These are phyloP conservation scores for Rhodotorula sp. DNA, from an alignment of 1,284 basidiomycete genomes.

Conservation along the genomic window DNA sequence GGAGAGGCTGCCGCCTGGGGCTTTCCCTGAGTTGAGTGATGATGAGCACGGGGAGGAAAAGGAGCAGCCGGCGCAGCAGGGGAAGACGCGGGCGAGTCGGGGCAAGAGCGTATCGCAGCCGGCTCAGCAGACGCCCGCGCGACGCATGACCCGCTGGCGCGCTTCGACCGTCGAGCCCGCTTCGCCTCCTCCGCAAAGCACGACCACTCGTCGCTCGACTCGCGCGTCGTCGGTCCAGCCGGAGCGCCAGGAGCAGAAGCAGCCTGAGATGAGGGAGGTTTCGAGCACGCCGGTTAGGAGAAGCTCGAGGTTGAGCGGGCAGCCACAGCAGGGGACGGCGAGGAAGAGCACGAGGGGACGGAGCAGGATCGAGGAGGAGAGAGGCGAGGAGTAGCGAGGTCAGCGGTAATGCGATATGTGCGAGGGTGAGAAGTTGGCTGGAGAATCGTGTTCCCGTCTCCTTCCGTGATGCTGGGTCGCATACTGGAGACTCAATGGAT, in stretches of 20 bases:
- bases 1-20: slow-evolving; percentile 21
- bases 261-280: neutral
- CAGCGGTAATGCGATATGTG: no score
- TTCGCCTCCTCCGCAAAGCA: neutral
- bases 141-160: neutral
- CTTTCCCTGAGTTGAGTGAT: slow-evolving; percentile 24
- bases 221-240: slow-evolving; percentile 8
- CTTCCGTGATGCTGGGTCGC: no score
- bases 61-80: neutral
- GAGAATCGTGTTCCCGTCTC: no score
- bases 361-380: slow-evolving; percentile 16
- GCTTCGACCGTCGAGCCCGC: slow-evolving; percentile 1
- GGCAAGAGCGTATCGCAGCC: neutral
- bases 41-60: slow-evolving; percentile 10
- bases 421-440: no score
- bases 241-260: neutral
- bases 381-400: neutral
- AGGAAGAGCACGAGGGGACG: slow-evolving; percentile 1
- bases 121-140: neutral
- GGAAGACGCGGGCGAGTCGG: neutral
- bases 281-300: slow-evolving; percentile 10
- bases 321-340: neutral
- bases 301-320: slow-evolving; percentile 18
- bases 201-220: slow-evolving; percentile 2
- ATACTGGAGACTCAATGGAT: no score